Percentiles rank a stretch among this genome's conserved stretches.
These are phyloP conservation scores for Ogataea nitratoaversa DNA, from an alignment of 805 yeast genomes.

Conservation along the genomic window DNA sequence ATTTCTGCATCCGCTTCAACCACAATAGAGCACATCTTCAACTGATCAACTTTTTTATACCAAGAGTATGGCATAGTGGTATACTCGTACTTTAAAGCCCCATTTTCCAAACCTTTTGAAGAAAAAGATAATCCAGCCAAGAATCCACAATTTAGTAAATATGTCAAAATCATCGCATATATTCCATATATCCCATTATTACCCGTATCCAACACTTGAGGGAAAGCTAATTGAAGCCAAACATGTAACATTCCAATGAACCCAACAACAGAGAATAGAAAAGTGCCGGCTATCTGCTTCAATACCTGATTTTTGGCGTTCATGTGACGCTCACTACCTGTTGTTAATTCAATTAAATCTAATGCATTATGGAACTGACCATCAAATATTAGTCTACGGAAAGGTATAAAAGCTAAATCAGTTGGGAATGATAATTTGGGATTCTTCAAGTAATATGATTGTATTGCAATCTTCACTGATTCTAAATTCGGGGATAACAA, in stretches of 20 bases:
- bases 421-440: conserved; percentile 28
- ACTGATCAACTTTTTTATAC: conserved; percentile 63
- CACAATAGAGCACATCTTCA: conserved; percentile 60
- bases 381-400: conserved; percentile 52
- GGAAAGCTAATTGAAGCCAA: conserved; percentile 35
- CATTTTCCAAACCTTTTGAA: conserved; percentile 43
- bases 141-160: conserved; percentile 43
- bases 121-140: conserved; percentile 41
- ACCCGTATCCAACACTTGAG: conserved; percentile 27
- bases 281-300: conserved; percentile 34
- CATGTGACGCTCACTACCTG: conserved; percentile 52
- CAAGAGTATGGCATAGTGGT: conserved; percentile 64
- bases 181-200: conserved; percentile 40
- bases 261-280: conserved; percentile 40
- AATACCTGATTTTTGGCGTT: conserved; percentile 24
- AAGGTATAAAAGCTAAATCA: conserved; percentile 54
- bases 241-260: conserved; percentile 43
- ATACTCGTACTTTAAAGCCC: conserved; percentile 56
- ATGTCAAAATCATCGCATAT: conserved; percentile 45
- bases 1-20: conserved; percentile 61
- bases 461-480: conserved; percentile 22
- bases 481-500: conserved; percentile 22
- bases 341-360: conserved; percentile 54
- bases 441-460: conserved; percentile 23
- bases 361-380: conserved; percentile 57